Evolutionary conservation across 1,139 yeast genomes (phyloP).

Genomic region (Blastobotrys serpentis): DNA sequence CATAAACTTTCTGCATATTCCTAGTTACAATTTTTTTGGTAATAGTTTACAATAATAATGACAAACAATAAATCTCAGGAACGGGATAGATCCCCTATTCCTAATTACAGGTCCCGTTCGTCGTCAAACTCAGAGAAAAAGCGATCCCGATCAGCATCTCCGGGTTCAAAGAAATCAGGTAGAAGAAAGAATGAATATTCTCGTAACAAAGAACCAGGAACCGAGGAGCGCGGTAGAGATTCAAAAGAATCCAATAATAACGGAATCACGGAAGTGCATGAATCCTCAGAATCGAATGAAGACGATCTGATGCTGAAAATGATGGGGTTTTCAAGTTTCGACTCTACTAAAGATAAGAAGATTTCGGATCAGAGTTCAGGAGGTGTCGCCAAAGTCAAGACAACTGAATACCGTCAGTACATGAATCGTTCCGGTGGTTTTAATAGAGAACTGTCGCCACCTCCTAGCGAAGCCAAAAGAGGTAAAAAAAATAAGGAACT

Average conservation of each 20-base stretch:
- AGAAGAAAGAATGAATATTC: no score
- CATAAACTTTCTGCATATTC: no score
- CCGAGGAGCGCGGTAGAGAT: constrained; percentile 12
- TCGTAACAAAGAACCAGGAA: no score
- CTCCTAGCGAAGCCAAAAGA: constrained; percentile 15
- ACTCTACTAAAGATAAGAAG: constrained; percentile 60
- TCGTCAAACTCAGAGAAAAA: constrained; percentile 11
- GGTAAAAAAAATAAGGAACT: not conserved
- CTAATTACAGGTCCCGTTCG: constrained; percentile 12
- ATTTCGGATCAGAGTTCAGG: constrained; percentile 47
- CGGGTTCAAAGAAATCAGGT: not conserved
- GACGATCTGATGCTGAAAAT: constrained; percentile 42
- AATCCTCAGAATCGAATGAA: constrained; percentile 22
- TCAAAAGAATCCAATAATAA: constrained; percentile 27
- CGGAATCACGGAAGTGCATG: constrained; percentile 3
- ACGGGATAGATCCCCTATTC: not conserved
- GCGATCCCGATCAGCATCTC: constrained; percentile 9
- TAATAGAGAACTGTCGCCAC: constrained; percentile 59
- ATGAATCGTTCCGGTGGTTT: constrained; percentile 65
- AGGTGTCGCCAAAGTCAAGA: constrained; percentile 44
- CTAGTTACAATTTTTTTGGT: no score
- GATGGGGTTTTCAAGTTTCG: constrained; percentile 68
- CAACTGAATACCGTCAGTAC: constrained; percentile 59
- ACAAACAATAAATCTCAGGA: not conserved
- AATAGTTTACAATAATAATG: not conserved